phyloP scores from a whole-genome alignment of 23 red algal species.

The Cyanidiococcus yangmingshanensis region DNA sequence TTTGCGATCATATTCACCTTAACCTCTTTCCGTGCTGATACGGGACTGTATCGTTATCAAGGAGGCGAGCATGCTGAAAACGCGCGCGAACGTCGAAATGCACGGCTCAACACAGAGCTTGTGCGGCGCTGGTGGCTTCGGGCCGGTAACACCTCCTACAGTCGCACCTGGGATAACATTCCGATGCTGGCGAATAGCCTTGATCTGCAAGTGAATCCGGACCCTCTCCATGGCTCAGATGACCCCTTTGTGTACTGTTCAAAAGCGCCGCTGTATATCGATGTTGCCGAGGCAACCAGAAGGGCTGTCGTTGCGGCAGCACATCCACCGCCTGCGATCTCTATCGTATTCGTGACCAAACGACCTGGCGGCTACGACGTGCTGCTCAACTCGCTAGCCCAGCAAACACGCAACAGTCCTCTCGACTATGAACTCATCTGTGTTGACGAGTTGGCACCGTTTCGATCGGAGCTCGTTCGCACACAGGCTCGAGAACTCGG shows the following conservation, averaged over 20 bases:
- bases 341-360: slow-evolving; percentile 9
- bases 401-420: background rate
- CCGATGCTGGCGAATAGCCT: background rate
- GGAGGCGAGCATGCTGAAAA: background rate
- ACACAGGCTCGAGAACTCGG: background rate
- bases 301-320: slow-evolving; percentile 7
- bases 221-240: background rate
- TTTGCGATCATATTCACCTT: slow-evolving; percentile 7
- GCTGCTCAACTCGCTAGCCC: slow-evolving; percentile 9
- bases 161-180: background rate
- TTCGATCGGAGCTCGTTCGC: background rate
- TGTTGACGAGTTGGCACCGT: slow-evolving; percentile 14
- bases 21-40: background rate
- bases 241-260: slow-evolving; percentile 2
- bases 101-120: background rate
- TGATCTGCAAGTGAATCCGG: background rate
- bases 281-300: background rate
- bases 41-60: background rate
- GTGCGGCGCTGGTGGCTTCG: slow-evolving; percentile 12
- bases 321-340: background rate
- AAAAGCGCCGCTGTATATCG: slow-evolving; percentile 3
- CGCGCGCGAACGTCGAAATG: background rate
- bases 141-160: slow-evolving; percentile 1
- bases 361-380: slow-evolving; percentile 9
- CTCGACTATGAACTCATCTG: slow-evolving; percentile 18